A percentile compares a stretch with the other conserved stretches of the same genome.
Evolutionary conservation across 2,329 filamentous ascomycete species (phyloP).

Genomic region (Colletotrichum sublineola): DNA sequence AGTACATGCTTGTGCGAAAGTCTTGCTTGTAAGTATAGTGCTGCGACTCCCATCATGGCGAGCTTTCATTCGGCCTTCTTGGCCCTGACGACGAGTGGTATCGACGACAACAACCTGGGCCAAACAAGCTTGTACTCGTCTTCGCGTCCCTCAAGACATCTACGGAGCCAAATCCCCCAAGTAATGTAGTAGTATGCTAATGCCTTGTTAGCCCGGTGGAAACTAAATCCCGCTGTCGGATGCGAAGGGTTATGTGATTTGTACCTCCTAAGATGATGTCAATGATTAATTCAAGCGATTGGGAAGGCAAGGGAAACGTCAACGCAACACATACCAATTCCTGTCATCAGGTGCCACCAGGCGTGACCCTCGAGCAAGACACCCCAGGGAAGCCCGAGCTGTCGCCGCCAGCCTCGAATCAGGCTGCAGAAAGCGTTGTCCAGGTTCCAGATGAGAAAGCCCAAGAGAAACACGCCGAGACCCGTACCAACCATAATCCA

Average conservation of each 20-base stretch:
- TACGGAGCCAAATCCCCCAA: slow-evolving; percentile 86
- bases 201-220: slow-evolving; percentile 18
- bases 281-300: slow-evolving; percentile 44
- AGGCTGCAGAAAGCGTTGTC: slow-evolving; percentile 82
- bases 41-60: not conserved
- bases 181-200: slow-evolving; percentile 84
- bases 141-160: slow-evolving; percentile 79
- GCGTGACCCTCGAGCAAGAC: slow-evolving; percentile 73
- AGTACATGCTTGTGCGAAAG: not conserved
- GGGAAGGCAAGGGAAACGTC: too few relatives aligned
- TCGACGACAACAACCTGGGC: slow-evolving; percentile 70
- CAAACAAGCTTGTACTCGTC: slow-evolving; percentile 79
- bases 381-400: slow-evolving; percentile 83
- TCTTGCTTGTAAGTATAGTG: not conserved
- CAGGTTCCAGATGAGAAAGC: slow-evolving; percentile 82
- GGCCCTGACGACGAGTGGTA: slow-evolving; percentile 61
- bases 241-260: not conserved
- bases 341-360: slow-evolving; percentile 84
- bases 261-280: slow-evolving; percentile 47
- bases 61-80: slow-evolving; percentile 46
- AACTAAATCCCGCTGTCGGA: not conserved
- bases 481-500: slow-evolving; percentile 78
- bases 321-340: slow-evolving; percentile 65
- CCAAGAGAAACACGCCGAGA: slow-evolving; percentile 75
- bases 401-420: slow-evolving; percentile 74